Percentiles rank a stretch among this genome's conserved stretches.
These are phyloP conservation scores for Diutina sp. DNA, from an alignment of 1,139 yeast species.

Conservation along the genomic window DNA sequence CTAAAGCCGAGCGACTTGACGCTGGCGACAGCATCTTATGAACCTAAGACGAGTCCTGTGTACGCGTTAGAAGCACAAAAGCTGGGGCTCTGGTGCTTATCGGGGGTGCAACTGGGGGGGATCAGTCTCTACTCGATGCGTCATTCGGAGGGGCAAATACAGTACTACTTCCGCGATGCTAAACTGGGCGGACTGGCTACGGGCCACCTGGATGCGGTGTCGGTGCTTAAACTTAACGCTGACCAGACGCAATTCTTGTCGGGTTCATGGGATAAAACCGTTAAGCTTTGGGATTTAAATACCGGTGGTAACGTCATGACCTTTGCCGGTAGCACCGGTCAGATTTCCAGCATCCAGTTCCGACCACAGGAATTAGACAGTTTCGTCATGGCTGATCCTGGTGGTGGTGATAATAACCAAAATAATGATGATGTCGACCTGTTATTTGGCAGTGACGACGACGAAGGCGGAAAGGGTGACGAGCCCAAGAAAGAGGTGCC, in stretches of 20 bases:
- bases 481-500: conserved; percentile 11
- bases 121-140: conserved; percentile 74
- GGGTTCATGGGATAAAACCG: conserved; percentile 83
- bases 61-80: conserved; percentile 76
- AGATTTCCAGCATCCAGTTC: conserved; percentile 64
- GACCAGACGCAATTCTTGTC: conserved; percentile 54
- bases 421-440: conserved; percentile 48
- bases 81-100: conserved; percentile 72
- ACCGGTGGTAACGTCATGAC: conserved; percentile 44
- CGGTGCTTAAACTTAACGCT: conserved; percentile 51
- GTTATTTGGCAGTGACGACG: conserved; percentile 71
- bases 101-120: conserved; percentile 81
- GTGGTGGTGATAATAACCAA: background rate
- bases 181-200: background rate
- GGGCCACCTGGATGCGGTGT: conserved; percentile 65
- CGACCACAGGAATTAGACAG: conserved; percentile 59
- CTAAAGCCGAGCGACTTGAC: conserved; percentile 29
- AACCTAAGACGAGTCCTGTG: conserved; percentile 70
- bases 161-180: conserved; percentile 49
- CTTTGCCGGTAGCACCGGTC: conserved; percentile 55
- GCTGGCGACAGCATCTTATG: conserved; percentile 31
- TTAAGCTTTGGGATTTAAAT: conserved; percentile 76
- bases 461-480: conserved; percentile 18
- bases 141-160: conserved; percentile 71
- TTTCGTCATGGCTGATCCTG: conserved; percentile 10